Conservation (phyloP, 768 basidiomycete species). For the Xerocomus potaroensis region DNA sequence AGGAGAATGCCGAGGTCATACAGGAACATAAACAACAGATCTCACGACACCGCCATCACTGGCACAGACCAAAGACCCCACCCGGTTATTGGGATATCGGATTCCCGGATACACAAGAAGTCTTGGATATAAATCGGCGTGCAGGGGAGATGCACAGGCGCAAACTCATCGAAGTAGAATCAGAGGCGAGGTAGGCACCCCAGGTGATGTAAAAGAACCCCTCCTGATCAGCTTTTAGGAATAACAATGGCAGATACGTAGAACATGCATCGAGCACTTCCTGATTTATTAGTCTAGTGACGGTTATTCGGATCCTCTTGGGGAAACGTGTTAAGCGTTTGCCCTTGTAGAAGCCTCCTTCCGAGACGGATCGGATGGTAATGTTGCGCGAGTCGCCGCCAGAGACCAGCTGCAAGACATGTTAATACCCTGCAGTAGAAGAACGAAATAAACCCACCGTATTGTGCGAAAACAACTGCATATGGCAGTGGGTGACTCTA, state of each 20-base stretch:
- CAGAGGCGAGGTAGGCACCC: slow-evolving; percentile 50
- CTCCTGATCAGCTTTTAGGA: slow-evolving; percentile 13
- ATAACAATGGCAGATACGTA: slow-evolving; percentile 25
- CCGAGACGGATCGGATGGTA: slow-evolving; percentile 58
- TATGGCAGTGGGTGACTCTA: slow-evolving; percentile 54
- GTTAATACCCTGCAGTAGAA: slow-evolving; percentile 1
- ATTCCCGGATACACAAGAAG: slow-evolving; percentile 84
- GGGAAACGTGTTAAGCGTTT: slow-evolving; percentile 47
- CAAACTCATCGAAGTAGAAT: slow-evolving; percentile 57
- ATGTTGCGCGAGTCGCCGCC: slow-evolving; percentile 46
- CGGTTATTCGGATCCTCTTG: slow-evolving; percentile 10
- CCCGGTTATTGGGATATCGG: slow-evolving; percentile 90
- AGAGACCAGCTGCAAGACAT: slow-evolving; percentile 40
- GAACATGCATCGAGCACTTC: slow-evolving; percentile 14
- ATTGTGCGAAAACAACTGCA: slow-evolving; percentile 53
- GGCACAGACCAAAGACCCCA: slow-evolving; percentile 70
- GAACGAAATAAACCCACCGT: slow-evolving; percentile 35
- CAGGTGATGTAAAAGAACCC: background rate
- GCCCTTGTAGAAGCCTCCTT: slow-evolving; percentile 44
- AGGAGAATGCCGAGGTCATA: slow-evolving; percentile 33
- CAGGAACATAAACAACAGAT: slow-evolving; percentile 63
- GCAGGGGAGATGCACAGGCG: slow-evolving; percentile 69
- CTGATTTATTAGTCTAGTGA: slow-evolving; percentile 13
- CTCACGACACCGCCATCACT: slow-evolving; percentile 68
- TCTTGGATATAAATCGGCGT: slow-evolving; percentile 64